These are phyloP conservation scores for Lentinula sp. DNA, from an alignment of 768 basidiomycete genomes.

Conservation along the genomic window DNA sequence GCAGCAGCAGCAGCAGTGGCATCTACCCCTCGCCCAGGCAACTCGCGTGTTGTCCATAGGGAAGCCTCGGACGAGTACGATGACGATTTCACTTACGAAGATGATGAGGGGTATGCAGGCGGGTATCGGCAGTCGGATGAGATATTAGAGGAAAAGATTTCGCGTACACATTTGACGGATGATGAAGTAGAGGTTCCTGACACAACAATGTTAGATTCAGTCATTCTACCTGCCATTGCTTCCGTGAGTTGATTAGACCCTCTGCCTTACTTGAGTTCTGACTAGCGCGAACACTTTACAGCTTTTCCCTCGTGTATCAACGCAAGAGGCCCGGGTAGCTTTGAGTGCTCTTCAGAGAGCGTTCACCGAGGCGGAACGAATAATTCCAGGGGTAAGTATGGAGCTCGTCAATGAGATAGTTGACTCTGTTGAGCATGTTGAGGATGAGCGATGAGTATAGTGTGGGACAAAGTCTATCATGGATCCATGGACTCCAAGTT, in stretches of 20 bases:
- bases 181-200: conserved; percentile 48
- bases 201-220: conserved; percentile 93
- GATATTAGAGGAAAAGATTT: conserved; percentile 42
- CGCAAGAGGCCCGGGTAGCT: conserved; percentile 85
- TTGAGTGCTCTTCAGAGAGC: conserved; percentile 85
- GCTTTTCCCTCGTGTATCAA: conserved; percentile 89
- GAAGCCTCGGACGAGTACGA: conserved; percentile 62
- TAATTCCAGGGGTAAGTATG: conserved; percentile 91
- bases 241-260: conserved; percentile 54
- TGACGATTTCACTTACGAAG: conserved; percentile 31
- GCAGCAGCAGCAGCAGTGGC: conserved; percentile 10
- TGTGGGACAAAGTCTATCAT: neutral
- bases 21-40: conserved; percentile 16
- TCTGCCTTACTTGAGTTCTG: neutral
- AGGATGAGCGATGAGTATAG: conserved; percentile 51
- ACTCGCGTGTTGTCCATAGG: conserved; percentile 28
- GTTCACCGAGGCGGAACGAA: conserved; percentile 90
- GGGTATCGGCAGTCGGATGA: conserved; percentile 40
- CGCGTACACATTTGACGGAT: conserved; percentile 43
- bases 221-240: conserved; percentile 92
- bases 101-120: conserved; percentile 51
- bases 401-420: conserved; percentile 94
- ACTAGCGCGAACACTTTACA: conserved; percentile 21
- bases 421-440: conserved; percentile 87
- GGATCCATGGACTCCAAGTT: neutral